Base-by-base conservation (phyloP, 2,329 filamentous ascomycete species). In the Talaromyces sp. region DNA sequence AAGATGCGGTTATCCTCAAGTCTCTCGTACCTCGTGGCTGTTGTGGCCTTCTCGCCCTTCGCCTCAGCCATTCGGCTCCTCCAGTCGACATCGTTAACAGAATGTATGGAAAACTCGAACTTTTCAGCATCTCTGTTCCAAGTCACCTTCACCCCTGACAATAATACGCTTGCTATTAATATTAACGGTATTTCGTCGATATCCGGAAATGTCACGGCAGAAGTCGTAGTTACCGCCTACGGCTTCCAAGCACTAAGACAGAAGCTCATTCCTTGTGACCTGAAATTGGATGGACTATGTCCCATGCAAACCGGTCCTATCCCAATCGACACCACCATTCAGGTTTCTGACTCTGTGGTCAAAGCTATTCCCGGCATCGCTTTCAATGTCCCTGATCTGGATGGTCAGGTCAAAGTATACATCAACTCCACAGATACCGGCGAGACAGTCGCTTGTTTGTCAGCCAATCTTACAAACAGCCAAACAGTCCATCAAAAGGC, bases 71-170 rank as follows among this genome's bases (percentile, higher is more conserved):
- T 84, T 69, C 81, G 81, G 63, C 79, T 90, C 69, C 88, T 97
- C 67, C 80, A 86, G 66, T 94, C 92, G 57, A 89, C 83, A 70
- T 95, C 92, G 25, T 82, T 97, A 65, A 91, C 89, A 73, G 83
- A 88, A 48, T 97, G 92, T 76, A 89, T 92, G 80, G 79, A 85
- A 60, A 87, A 93, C 74, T 93, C 89, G 28, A 87, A 86, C 69
- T 95, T 97, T 74, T 89, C 89, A 4, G 91, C 92, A 66, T 91
- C 88, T 66, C 81, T 94, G 60, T 96, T 97, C 83, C 88, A 95
- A 66, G 88, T 96, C 46, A 70, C 81, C 59, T 86, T 86, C 72
- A 76, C 78, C 10, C 71, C 80, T 1, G 77, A 81, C 70, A 95
- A 96, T 75, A 81, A 81, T 65, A 86, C 85, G 33, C 80, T 93